Percentiles rank a stretch among this genome's conserved stretches.
phyloP scores from a whole-genome alignment of 805 yeast species.

The Yamadazyma tumulicola region DNA sequence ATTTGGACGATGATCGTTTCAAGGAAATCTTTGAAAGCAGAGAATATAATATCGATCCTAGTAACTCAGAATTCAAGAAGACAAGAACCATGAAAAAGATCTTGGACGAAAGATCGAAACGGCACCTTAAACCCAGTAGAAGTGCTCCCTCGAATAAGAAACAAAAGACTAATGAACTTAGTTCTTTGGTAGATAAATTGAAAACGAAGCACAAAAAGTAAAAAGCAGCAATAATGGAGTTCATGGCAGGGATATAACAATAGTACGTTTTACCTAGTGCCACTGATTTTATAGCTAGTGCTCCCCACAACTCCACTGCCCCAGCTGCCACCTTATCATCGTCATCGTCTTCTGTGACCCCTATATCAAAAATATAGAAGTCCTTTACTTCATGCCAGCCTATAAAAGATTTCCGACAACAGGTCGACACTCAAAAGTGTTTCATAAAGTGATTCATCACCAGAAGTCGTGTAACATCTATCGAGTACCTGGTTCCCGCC shows the following conservation, averaged over 20 bases:
- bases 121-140: conserved; percentile 6
- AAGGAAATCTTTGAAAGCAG: conserved; percentile 84
- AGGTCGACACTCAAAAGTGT: too few species aligned
- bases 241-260: too few species aligned
- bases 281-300: not conserved
- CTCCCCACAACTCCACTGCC: too few species aligned
- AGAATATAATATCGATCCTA: conserved; percentile 92
- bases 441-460: too few species aligned
- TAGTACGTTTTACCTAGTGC: not conserved
- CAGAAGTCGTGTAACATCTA: too few species aligned
- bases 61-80: conserved; percentile 83
- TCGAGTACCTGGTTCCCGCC: too few species aligned
- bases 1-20: conserved; percentile 82
- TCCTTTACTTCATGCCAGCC: not conserved
- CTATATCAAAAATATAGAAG: conserved; percentile 1
- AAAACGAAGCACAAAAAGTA: conserved; percentile 35
- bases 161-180: conserved; percentile 10
- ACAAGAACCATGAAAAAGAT: conserved; percentile 84
- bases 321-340: conserved; percentile 1
- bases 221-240: conserved; percentile 6
- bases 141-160: conserved; percentile 1
- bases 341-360: not conserved
- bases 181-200: conserved; percentile 47
- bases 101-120: conserved; percentile 66
- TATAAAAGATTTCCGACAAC: too few species aligned